Percentiles rank a stretch among this genome's conserved stretches.
Conservation (phyloP, 208 protist genomes). For the Trichomonas tenax region DNA sequence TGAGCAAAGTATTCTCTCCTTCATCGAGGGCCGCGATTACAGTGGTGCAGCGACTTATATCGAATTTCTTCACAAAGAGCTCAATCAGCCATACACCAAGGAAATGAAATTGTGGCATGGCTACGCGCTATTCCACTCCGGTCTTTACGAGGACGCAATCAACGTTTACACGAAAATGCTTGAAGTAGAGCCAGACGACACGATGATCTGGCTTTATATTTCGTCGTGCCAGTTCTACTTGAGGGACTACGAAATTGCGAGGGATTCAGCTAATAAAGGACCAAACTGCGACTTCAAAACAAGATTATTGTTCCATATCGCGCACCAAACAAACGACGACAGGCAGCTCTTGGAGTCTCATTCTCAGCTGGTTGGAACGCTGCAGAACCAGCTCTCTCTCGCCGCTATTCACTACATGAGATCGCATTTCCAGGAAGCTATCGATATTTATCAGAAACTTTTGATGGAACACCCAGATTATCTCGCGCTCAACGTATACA, state of each 20-base stretch:
- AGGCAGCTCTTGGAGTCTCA: neutral
- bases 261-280: neutral
- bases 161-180: neutral
- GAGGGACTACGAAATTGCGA: neutral
- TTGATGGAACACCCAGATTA: constrained; percentile 62
- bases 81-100: neutral
- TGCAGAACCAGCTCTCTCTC: neutral
- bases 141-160: neutral
- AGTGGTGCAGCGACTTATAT: neutral
- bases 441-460: constrained; percentile 85
- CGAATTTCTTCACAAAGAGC: neutral
- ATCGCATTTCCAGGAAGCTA: constrained; percentile 78
- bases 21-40: neutral
- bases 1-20: neutral
- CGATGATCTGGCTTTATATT: neutral
- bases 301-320: neutral
- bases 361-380: neutral
- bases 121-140: neutral
- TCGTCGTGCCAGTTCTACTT: neutral
- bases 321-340: neutral
- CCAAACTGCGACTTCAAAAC: neutral
- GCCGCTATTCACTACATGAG: constrained; percentile 71
- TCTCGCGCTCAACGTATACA: constrained; percentile 60
- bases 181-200: neutral
- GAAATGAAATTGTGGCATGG: neutral